Percentiles rank a stretch among this genome's conserved stretches.
phyloP scores from a whole-genome alignment of 768 basidiomycete genomes.

The Trametes maxima region DNA sequence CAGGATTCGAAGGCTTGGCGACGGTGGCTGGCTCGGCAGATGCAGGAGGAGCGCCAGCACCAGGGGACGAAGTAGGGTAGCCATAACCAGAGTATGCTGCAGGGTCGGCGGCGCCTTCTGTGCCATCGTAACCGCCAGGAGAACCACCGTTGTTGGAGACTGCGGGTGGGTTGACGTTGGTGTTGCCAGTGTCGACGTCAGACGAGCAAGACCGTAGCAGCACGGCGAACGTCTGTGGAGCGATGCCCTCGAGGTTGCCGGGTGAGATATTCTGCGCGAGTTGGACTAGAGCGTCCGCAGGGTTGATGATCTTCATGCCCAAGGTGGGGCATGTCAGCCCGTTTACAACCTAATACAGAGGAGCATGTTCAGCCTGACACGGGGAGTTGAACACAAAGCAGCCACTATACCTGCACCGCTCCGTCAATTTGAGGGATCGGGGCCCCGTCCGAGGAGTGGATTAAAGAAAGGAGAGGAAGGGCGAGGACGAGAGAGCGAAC shows the following conservation, averaged over 20 bases:
- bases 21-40: background rate
- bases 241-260: background rate
- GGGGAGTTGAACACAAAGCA: background rate
- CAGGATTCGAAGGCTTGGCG: background rate
- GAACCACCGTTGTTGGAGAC: background rate
- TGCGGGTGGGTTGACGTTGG: background rate
- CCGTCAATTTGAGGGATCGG: constrained; percentile 2
- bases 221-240: background rate
- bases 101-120: background rate
- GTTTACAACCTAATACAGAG: background rate
- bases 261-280: background rate
- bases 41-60: background rate
- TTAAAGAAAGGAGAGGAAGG: constrained; percentile 16
- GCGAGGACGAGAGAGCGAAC: constrained; percentile 17
- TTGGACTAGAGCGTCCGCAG: background rate
- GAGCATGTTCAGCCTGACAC: background rate
- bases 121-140: background rate
- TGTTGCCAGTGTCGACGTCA: background rate
- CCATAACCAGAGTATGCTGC: background rate
- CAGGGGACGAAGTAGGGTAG: background rate
- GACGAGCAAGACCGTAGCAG: background rate
- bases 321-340: background rate
- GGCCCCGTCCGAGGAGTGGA: background rate
- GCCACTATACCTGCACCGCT: background rate
- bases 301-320: background rate